phyloP scores from a whole-genome alignment of 176 grass and related monocot genomes.

The Carex kokanica region DNA sequence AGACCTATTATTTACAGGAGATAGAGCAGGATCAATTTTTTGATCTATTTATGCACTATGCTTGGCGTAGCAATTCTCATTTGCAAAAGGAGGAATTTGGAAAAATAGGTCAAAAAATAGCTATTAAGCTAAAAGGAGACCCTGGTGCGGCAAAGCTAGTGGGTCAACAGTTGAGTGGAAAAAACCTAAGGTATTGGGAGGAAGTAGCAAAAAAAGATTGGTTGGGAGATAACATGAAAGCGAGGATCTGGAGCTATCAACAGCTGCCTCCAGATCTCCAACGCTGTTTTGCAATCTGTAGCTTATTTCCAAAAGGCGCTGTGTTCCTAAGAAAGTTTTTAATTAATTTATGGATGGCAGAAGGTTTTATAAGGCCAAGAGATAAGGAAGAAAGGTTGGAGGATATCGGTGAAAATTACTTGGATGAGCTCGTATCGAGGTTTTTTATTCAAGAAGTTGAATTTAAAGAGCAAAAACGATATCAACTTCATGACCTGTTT shows the following conservation, averaged over 20 bases:
- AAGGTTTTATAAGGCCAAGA: neutral
- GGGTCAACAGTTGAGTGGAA: neutral
- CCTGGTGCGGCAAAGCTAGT: neutral
- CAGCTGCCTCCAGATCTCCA: neutral
- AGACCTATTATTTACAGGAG: neutral
- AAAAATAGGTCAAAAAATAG: neutral
- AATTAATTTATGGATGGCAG: neutral
- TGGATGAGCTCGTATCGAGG: neutral
- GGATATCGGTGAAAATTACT: neutral
- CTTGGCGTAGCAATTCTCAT: neutral
- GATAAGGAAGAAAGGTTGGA: neutral
- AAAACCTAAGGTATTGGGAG: neutral
- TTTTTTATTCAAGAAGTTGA: neutral
- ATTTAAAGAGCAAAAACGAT: neutral
- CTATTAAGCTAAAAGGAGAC: neutral
- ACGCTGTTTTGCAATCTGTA: neutral
- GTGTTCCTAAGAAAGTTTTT: fast-evolving
- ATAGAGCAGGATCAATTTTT: neutral
- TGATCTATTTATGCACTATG: neutral
- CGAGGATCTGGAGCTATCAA: neutral
- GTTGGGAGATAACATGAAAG: neutral
- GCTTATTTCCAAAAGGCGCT: neutral
- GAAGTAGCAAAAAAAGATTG: neutral
- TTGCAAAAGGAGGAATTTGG: neutral
- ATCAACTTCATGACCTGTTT: neutral